A percentile compares a stretch with the other conserved stretches of the same genome.
Conservation (phyloP, 208 protist species). For the Trypanosoma conorhini region DNA sequence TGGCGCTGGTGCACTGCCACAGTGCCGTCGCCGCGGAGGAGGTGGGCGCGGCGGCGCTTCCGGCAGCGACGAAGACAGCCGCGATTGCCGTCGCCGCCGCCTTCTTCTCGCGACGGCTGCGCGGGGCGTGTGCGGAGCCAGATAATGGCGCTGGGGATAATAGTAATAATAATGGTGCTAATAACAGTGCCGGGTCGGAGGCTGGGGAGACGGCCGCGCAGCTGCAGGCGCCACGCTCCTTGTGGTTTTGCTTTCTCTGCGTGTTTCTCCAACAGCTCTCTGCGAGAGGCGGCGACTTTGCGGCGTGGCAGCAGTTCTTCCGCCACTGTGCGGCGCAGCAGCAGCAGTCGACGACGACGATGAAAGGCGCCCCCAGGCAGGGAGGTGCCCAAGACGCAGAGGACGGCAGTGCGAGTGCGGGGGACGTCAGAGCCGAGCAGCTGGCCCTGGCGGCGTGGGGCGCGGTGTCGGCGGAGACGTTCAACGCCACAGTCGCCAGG, state of each 20-base stretch:
- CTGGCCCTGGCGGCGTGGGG: conserved; percentile 29
- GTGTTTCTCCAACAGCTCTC: conserved; percentile 80
- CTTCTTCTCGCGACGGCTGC: conserved; percentile 29
- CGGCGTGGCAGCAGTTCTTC: conserved; percentile 48
- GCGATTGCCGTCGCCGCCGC: conserved; percentile 30
- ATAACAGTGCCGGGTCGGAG: background rate
- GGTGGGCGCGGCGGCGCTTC: conserved; percentile 2
- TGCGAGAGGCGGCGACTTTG: conserved; percentile 41
- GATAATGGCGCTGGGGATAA: background rate
- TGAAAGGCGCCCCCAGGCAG: background rate
- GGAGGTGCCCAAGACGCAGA: background rate
- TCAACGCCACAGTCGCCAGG: conserved; percentile 53
- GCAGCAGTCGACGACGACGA: background rate
- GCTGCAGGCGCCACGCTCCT: background rate
- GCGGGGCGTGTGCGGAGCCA: background rate
- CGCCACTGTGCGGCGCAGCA: conserved; percentile 21
- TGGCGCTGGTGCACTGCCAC: conserved; percentile 27
- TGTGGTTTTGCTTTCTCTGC: conserved; percentile 69
- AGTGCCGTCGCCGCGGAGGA: background rate
- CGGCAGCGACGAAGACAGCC: conserved; percentile 25
- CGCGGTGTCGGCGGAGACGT: conserved; percentile 35
- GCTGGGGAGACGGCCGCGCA: background rate
- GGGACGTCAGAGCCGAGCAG: background rate
- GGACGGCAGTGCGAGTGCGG: background rate
- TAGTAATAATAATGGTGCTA: background rate